phyloP scores from a whole-genome alignment of 192 early-diverging fungal genomes.

The Allomyces arbusculus region DNA sequence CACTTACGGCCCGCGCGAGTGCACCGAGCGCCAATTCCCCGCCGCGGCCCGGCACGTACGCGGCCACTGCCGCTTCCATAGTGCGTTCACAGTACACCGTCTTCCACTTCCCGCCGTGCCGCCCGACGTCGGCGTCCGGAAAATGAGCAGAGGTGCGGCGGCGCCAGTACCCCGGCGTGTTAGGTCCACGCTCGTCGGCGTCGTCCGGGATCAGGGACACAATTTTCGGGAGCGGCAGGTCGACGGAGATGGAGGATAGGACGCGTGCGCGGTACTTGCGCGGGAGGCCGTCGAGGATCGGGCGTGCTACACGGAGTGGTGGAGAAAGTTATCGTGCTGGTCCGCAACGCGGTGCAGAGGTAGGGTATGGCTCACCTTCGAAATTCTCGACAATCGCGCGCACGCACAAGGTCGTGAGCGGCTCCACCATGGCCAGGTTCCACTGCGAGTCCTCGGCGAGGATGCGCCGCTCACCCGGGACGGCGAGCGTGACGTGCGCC shows the following conservation, averaged over 20 bases:
- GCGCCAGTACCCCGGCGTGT: neutral
- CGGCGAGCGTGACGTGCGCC: neutral
- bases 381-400: conserved; percentile 26
- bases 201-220: neutral
- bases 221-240: neutral
- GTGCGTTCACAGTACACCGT: neutral
- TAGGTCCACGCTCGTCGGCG: neutral
- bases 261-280: neutral
- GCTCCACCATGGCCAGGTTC: conserved; percentile 32
- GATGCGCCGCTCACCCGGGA: conserved; percentile 14
- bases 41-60: neutral
- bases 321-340: no score
- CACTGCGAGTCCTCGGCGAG: conserved; percentile 33
- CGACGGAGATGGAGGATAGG: neutral
- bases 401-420: conserved; percentile 27
- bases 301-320: neutral
- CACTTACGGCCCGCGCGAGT: neutral
- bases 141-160: neutral
- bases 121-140: neutral
- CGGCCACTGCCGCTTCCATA: neutral
- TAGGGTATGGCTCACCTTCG: conserved; percentile 14
- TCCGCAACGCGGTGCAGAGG: no score
- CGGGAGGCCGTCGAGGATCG: conserved; percentile 1
- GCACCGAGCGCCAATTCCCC: neutral
- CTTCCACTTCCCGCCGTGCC: neutral